Evolutionary conservation across 2,329 filamentous ascomycete species (phyloP).

Genomic region (Xylariaceae sp.): DNA sequence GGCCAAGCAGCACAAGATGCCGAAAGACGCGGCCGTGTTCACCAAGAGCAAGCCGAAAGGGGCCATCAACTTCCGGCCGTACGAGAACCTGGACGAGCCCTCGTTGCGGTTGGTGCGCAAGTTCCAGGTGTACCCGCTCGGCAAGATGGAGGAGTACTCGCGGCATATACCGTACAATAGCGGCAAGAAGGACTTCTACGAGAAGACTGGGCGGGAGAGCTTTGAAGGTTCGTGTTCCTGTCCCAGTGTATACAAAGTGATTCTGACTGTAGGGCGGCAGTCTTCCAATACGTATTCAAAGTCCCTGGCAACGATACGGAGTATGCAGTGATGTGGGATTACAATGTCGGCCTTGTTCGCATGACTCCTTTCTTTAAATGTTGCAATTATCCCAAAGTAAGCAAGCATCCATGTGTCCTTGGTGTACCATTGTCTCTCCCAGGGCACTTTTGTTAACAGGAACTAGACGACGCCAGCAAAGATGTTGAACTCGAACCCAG

Average conservation of each 20-base stretch:
- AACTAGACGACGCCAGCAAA: conserved; percentile 81
- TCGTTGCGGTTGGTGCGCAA: conserved; percentile 53
- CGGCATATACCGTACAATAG: conserved; percentile 91
- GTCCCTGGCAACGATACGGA: conserved; percentile 59
- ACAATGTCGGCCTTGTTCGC: conserved; percentile 86
- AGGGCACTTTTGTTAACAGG: conserved; percentile 1
- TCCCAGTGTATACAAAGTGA: too few species aligned
- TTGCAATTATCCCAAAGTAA: conserved; percentile 78
- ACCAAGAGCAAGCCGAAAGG: conserved; percentile 58
- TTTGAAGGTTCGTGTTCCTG: conserved; percentile 69
- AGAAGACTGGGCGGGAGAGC: conserved; percentile 79
- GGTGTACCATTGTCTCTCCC: background rate
- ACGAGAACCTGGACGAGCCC: conserved; percentile 57
- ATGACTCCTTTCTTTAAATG: conserved; percentile 96
- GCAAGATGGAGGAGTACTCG: conserved; percentile 55
- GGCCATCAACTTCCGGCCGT: conserved; percentile 66
- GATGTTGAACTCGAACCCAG: conserved; percentile 70
- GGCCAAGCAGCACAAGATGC: conserved; percentile 52
- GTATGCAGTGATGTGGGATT: conserved; percentile 92
- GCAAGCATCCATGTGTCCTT: conserved; percentile 17
- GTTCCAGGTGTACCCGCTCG: conserved; percentile 63
- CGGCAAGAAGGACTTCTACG: conserved; percentile 82
- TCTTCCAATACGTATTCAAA: conserved; percentile 79
- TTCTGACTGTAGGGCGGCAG: conserved; percentile 42
- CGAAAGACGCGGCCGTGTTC: conserved; percentile 61